Conservation (phyloP, 495 filamentous ascomycete genomes). For the Lasiosphaeria ovina region DNA sequence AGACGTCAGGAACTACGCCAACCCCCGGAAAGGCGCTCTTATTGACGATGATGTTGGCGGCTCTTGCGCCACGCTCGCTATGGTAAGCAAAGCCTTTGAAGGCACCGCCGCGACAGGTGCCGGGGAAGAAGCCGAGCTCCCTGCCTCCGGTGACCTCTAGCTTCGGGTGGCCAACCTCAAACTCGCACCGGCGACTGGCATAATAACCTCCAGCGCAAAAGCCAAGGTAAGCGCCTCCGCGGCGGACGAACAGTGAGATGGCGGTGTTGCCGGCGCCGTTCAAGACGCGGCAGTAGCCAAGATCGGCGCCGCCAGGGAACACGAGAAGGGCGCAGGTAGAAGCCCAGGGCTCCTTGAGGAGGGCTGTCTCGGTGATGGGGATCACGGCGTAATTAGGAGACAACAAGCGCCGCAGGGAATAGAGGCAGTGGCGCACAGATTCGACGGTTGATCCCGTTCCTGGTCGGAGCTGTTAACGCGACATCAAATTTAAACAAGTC, state of each 20-base stretch:
- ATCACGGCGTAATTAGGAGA: slow-evolving; percentile 92
- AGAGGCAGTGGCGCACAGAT: slow-evolving; percentile 86
- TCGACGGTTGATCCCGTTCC: slow-evolving; percentile 82
- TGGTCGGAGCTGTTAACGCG: slow-evolving; percentile 28
- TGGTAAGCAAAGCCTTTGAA: slow-evolving; percentile 91
- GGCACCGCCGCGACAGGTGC: slow-evolving; percentile 78
- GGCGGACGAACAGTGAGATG: slow-evolving; percentile 79
- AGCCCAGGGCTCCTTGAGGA: slow-evolving; percentile 91
- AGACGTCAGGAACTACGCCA: slow-evolving; percentile 56
- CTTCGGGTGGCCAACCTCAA: slow-evolving; percentile 77
- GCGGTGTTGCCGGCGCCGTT: slow-evolving; percentile 84
- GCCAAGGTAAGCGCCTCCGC: slow-evolving; percentile 84
- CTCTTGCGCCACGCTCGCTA: slow-evolving; percentile 81
- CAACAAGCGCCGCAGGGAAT: slow-evolving; percentile 83
- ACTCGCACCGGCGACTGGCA: slow-evolving; percentile 76
- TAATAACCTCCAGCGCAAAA: slow-evolving; percentile 97
- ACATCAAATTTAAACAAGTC: slow-evolving; percentile 2
- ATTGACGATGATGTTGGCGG: slow-evolving; percentile 63
- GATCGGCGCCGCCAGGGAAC: slow-evolving; percentile 91
- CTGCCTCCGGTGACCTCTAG: slow-evolving; percentile 84
- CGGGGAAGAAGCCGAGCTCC: slow-evolving; percentile 86
- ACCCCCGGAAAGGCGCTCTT: slow-evolving; percentile 56
- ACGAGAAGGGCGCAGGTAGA: slow-evolving; percentile 85
- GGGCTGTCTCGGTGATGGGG: slow-evolving; percentile 70
- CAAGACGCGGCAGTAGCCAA: slow-evolving; percentile 83